phyloP scores from a whole-genome alignment of 441 rosid genomes.

The Populus hybrid region DNA sequence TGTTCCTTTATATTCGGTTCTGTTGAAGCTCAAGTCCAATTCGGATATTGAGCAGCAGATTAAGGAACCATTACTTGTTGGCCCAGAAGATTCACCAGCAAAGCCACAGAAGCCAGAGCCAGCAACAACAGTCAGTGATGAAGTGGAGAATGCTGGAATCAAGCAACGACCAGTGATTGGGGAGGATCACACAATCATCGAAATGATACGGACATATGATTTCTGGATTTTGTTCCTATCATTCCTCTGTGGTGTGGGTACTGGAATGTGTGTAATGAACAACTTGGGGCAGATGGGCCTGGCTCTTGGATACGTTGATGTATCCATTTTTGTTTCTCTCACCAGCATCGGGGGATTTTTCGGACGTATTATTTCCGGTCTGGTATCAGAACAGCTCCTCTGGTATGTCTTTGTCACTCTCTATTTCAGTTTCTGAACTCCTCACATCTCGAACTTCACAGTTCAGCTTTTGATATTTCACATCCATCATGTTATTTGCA shows the following conservation, averaged over 20 bases:
- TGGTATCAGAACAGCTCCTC: conserved; percentile 60
- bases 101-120: background rate
- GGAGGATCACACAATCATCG: conserved; percentile 69
- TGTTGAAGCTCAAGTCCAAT: conserved; percentile 18
- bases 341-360: conserved; percentile 85
- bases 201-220: conserved; percentile 54
- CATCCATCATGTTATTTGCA: conserved; percentile 15
- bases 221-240: conserved; percentile 74
- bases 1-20: conserved; percentile 41
- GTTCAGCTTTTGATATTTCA: background rate
- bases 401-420: conserved; percentile 38
- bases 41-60: conserved; percentile 37
- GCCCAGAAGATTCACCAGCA: conserved; percentile 3
- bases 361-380: conserved; percentile 70
- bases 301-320: conserved; percentile 69
- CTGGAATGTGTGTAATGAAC: conserved; percentile 78
- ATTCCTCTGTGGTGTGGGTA: conserved; percentile 77
- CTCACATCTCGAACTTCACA: background rate
- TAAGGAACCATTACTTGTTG: conserved; percentile 15
- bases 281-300: conserved; percentile 84
- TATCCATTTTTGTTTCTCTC: conserved; percentile 69
- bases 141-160: conserved; percentile 11
- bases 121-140: background rate
- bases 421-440: background rate
- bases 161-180: conserved; percentile 47